These are phyloP conservation scores for Crotalaria pallida DNA, from an alignment of 306 rosid species.

Conservation along the genomic window DNA sequence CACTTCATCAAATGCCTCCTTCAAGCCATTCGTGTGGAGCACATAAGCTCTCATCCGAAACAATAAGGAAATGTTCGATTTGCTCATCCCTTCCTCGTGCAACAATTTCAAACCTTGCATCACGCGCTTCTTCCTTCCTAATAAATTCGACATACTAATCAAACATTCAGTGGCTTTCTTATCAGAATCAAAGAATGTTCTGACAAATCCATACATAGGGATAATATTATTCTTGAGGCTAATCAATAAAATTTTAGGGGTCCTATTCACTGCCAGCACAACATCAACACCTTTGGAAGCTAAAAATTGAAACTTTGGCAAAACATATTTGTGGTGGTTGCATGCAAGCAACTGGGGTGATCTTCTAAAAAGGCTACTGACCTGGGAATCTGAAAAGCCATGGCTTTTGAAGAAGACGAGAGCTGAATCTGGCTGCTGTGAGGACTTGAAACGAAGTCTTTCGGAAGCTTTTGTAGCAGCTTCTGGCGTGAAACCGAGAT, in stretches of 20 bases:
- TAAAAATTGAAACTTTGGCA: constrained; percentile 7
- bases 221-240: constrained; percentile 1
- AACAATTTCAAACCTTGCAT: not conserved
- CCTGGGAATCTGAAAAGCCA: not conserved
- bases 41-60: not conserved
- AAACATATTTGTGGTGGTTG: not conserved
- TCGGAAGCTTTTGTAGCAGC: not conserved
- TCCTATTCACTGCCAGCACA: not conserved
- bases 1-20: not conserved
- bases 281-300: not conserved
- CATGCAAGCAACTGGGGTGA: not conserved
- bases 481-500: not conserved
- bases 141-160: too few species aligned
- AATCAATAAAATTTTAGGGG: not conserved
- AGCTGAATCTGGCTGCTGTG: not conserved
- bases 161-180: too few species aligned
- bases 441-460: not conserved
- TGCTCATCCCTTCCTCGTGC: not conserved
- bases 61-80: not conserved
- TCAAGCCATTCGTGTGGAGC: not conserved
- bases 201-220: not conserved
- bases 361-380: not conserved
- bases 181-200: not conserved
- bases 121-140: not conserved
- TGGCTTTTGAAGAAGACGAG: not conserved